Percentiles rank a stretch among this genome's conserved stretches.
Conservation (phyloP, 441 rosid genomes). For the Codiaeum variegatum region DNA sequence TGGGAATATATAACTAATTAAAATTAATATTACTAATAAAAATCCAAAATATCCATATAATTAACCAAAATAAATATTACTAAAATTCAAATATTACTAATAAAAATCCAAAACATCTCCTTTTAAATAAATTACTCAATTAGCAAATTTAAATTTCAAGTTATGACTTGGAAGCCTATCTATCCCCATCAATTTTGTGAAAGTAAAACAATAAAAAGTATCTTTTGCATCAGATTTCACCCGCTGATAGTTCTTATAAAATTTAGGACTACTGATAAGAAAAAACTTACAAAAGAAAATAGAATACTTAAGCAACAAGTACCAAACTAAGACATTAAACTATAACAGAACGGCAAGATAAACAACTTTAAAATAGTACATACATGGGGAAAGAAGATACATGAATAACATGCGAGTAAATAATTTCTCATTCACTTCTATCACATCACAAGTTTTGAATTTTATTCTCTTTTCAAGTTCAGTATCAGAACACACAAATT, state of each 20-base stretch:
- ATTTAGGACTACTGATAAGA: not conserved
- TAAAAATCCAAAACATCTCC: no score
- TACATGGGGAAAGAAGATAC: no score
- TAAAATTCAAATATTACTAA: no score
- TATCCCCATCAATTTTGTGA: not conserved
- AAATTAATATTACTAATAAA: no score
- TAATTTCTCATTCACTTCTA: slow-evolving; percentile 34
- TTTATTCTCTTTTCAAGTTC: slow-evolving; percentile 44
- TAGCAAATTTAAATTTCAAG: not conserved
- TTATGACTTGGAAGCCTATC: not conserved
- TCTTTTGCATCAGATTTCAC: not conserved
- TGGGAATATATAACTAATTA: no score
- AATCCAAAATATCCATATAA: no score
- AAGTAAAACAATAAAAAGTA: not conserved
- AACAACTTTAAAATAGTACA: not conserved
- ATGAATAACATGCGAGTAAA: no score
- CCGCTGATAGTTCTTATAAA: slow-evolving; percentile 43
- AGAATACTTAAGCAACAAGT: not conserved
- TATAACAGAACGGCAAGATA: not conserved
- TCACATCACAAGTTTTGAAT: slow-evolving; percentile 38
- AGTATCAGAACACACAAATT: slow-evolving; percentile 35
- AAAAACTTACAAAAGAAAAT: not conserved
- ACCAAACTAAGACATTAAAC: not conserved
- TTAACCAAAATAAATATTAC: no score
- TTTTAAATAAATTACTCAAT: no score